These are phyloP conservation scores for Globisporangium rhizosaccharum DNA, from an alignment of 352 stramenopile species.

Conservation along the genomic window DNA sequence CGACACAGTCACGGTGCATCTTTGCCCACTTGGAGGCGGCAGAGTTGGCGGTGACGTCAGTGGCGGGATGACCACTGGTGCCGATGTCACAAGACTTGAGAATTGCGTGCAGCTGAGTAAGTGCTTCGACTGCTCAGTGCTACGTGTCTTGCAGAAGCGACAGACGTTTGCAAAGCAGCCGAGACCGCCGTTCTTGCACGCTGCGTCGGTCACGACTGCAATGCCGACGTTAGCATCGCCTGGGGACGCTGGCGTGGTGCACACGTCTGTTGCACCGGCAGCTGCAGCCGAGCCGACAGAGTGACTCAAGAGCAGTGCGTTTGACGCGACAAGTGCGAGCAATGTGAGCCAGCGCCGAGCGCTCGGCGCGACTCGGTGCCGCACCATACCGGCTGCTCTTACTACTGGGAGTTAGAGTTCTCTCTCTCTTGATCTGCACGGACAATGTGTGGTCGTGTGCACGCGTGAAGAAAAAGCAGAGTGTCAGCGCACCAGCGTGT, in stretches of 20 bases:
- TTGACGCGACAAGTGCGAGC: neutral
- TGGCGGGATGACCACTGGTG: neutral
- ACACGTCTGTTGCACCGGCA: neutral
- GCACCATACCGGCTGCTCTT: too few relatives aligned
- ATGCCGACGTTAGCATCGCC: slow-evolving; percentile 17
- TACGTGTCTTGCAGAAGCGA: slow-evolving; percentile 15
- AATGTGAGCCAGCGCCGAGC: neutral
- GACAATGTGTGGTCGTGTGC: neutral
- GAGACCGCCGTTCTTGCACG: slow-evolving; percentile 14
- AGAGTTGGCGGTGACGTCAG: neutral
- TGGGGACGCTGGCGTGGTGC: neutral
- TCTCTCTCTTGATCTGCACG: neutral
- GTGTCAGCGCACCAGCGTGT: neutral
- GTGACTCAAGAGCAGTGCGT: neutral
- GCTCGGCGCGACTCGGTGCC: too few relatives aligned
- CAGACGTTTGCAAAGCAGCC: slow-evolving; percentile 21
- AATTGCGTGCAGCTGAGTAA: slow-evolving; percentile 9
- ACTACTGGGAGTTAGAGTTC: too few relatives aligned
- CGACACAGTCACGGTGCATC: slow-evolving; percentile 7
- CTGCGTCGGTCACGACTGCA: slow-evolving; percentile 11
- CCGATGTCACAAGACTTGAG: neutral
- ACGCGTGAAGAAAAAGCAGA: slow-evolving; percentile 1
- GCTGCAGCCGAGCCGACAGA: neutral
- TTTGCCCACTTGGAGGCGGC: neutral
- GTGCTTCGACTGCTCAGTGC: slow-evolving; percentile 15